phyloP scores from a whole-genome alignment of 2,329 filamentous ascomycete genomes.

The Sporothrix luriei region DNA sequence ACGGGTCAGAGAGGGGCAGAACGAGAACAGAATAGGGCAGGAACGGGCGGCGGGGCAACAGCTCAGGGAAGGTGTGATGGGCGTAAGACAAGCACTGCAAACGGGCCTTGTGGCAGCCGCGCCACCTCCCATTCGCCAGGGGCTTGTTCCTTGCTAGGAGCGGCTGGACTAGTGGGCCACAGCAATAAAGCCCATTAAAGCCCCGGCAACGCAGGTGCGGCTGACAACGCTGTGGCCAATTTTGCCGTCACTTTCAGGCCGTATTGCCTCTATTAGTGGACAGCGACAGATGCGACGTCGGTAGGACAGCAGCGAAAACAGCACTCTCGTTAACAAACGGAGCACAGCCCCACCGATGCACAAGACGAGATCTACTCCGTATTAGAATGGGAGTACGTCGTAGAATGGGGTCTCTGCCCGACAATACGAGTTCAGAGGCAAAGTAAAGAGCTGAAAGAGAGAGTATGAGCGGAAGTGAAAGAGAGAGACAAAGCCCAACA shows the following conservation, averaged over 20 bases:
- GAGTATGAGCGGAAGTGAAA: background rate
- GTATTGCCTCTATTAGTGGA: background rate
- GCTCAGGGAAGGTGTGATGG: background rate
- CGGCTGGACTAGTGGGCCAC: background rate
- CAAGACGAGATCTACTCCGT: background rate
- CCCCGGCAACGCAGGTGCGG: slow-evolving; percentile 19
- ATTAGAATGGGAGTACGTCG: no score
- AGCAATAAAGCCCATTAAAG: background rate
- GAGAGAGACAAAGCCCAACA: background rate
- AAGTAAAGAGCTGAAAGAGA: background rate
- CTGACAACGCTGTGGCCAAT: background rate
- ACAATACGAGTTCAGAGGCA: slow-evolving; percentile 6
- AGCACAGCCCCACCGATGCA: slow-evolving; percentile 16
- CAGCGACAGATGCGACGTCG: background rate
- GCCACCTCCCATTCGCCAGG: slow-evolving; percentile 27
- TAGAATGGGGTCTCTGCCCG: background rate
- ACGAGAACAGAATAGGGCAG: background rate
- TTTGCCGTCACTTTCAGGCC: slow-evolving; percentile 22
- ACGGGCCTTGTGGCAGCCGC: slow-evolving; percentile 26
- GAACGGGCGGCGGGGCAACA: slow-evolving; percentile 9
- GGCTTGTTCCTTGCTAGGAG: slow-evolving; percentile 14
- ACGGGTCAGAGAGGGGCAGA: slow-evolving; percentile 12
- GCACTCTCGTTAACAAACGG: background rate
- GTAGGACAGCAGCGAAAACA: background rate
- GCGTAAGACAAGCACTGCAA: background rate